A percentile compares a stretch with the other conserved stretches of the same genome.
phyloP scores from a whole-genome alignment of 2,329 filamentous ascomycete genomes.

The Calonectria naviculata region DNA sequence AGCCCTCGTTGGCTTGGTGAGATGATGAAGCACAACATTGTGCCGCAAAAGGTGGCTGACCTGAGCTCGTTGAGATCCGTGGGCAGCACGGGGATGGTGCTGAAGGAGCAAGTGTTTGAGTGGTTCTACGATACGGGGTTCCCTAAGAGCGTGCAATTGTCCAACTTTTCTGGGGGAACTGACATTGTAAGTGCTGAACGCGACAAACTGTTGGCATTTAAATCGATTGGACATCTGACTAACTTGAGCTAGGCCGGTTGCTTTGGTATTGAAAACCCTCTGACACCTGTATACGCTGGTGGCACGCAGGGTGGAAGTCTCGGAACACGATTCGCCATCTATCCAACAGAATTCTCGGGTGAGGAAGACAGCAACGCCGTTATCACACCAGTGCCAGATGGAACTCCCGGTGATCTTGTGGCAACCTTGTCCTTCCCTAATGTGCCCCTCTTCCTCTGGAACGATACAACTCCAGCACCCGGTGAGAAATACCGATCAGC shows the following conservation, averaged over 20 bases:
- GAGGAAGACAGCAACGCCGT: slow-evolving; percentile 62
- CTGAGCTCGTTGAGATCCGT: slow-evolving; percentile 71
- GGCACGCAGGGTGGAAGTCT: slow-evolving; percentile 63
- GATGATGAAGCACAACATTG: slow-evolving; percentile 71
- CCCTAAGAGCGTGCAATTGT: slow-evolving; percentile 72
- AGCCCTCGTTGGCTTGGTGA: slow-evolving; percentile 84
- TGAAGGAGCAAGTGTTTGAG: slow-evolving; percentile 80
- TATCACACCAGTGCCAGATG: slow-evolving; percentile 60
- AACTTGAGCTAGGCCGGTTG: slow-evolving; percentile 62
- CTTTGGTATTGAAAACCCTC: slow-evolving; percentile 73
- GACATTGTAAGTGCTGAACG: slow-evolving; percentile 68
- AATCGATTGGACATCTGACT: neutral
- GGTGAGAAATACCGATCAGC: slow-evolving; percentile 68
- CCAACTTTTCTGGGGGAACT: slow-evolving; percentile 82
- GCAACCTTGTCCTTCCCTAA: slow-evolving; percentile 79
- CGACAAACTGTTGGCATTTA: neutral
- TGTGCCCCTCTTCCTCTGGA: slow-evolving; percentile 76
- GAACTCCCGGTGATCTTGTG: slow-evolving; percentile 81
- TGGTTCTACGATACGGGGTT: slow-evolving; percentile 83
- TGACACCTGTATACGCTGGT: slow-evolving; percentile 73
- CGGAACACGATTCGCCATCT: slow-evolving; percentile 65
- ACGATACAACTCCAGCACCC: slow-evolving; percentile 59
- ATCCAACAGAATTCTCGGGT: slow-evolving; percentile 57
- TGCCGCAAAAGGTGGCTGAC: slow-evolving; percentile 71
- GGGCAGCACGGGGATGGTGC: slow-evolving; percentile 83